Conservation (phyloP, 805 yeast species). For the Wickerhamomyces subpelliculosus region DNA sequence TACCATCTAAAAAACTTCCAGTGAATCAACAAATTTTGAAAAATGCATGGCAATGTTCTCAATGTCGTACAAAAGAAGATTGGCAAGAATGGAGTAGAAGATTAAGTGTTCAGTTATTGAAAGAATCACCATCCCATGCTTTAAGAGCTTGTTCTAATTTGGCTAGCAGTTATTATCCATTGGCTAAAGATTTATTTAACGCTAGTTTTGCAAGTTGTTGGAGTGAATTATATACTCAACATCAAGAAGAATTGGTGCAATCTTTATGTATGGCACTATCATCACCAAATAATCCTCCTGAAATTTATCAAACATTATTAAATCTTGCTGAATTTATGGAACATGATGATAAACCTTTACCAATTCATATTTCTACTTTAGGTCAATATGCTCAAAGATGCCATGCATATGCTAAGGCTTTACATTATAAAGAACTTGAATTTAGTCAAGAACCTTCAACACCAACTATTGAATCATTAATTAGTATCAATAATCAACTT, state of each 20-base stretch:
- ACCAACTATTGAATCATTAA: constrained; percentile 85
- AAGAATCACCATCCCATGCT: constrained; percentile 92
- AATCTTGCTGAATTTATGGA: constrained; percentile 96
- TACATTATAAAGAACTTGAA: constrained; percentile 92
- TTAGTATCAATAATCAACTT: constrained; percentile 85
- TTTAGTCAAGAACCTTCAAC: constrained; percentile 91
- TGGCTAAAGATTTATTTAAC: constrained; percentile 87
- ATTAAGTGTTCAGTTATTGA: constrained; percentile 74
- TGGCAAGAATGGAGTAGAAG: constrained; percentile 98
- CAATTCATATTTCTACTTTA: constrained; percentile 81
- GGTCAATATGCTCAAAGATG: constrained; percentile 92
- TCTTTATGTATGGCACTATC: constrained; percentile 82
- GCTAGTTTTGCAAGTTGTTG: constrained; percentile 95
- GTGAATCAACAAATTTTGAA: constrained; percentile 58
- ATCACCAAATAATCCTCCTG: constrained; percentile 91
- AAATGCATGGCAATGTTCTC: constrained; percentile 87
- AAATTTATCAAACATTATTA: constrained; percentile 81
- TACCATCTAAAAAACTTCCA: constrained; percentile 68
- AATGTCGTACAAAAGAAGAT: constrained; percentile 84
- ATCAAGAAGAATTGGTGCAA: constrained; percentile 84
- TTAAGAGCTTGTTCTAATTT: constrained; percentile 86
- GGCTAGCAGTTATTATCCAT: constrained; percentile 80
- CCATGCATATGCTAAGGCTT: constrained; percentile 95
- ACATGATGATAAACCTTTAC: constrained; percentile 91
- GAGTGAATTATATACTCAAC: constrained; percentile 83